Base-by-base conservation (phyloP, 2,329 filamentous ascomycete genomes). In the Fusarium sororula region DNA sequence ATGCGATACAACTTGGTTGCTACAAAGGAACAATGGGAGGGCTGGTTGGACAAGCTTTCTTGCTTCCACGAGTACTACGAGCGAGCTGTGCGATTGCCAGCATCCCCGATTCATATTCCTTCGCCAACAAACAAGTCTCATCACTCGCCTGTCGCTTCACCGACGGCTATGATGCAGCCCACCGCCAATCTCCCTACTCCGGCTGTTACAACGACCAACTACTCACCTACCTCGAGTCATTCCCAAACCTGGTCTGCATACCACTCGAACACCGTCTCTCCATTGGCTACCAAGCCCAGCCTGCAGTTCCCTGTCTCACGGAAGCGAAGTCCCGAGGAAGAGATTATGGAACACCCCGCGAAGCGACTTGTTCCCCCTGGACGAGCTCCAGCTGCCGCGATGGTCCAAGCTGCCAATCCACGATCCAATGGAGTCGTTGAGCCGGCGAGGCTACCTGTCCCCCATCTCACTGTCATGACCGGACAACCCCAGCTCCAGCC, bases 1-100 rank as follows among this genome's bases (percentile, higher is more conserved):
- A 97, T 99, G 92, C 91, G 96, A 79, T 99, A 98, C 83, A 95
- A 94, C 77, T 86, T 99, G 13, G 91, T 96, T 80, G 94, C 94
- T 7, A 97, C 95, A 7, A 92, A 94, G 80, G 88, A 91, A 60
- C 90, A 98, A 81, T 99, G 96, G 96, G 88, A 91, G 55, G 89
- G 91, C 61, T 98, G 96, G 96, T 91, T 98, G 78, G 85, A 87
- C 70, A 95, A 95, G 81, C 86, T 98, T 62, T 89, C 92, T 59
- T 92, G 92, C 75, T 98, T 98, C 80, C 91, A 92, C 74, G 90
- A 92, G 59, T 98, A 95, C 83, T 95, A 94, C 83, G 91, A 95
- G 75, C 89, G 89, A 66, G 93, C 94, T 37, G 88, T 88, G 38
- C 82, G 82, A 62, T 78, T 82, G 45, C 82, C 84, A 14, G 79